Conservation (phyloP, 257 asterid species). For the Coffea canephora region DNA sequence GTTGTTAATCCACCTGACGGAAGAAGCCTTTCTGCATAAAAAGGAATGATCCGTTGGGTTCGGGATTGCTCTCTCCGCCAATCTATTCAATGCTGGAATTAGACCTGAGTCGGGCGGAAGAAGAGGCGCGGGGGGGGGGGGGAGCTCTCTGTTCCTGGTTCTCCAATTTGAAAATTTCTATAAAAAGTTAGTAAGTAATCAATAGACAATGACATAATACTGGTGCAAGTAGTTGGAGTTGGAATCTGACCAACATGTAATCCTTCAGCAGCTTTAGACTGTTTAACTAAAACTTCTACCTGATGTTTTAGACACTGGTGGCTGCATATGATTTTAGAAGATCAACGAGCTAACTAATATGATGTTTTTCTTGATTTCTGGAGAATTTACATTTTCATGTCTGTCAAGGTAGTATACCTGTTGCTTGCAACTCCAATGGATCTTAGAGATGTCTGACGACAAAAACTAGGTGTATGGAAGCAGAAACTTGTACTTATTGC, state of each 20-base stretch:
- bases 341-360: background rate
- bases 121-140: too few species aligned
- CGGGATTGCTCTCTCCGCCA: too few species aligned
- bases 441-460: background rate
- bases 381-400: background rate
- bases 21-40: background rate
- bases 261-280: background rate
- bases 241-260: background rate
- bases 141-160: too few species aligned
- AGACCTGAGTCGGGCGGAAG: too few species aligned
- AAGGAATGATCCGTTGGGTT: too few species aligned
- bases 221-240: background rate
- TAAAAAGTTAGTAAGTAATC: background rate
- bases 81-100: too few species aligned
- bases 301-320: background rate
- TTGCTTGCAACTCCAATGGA: background rate
- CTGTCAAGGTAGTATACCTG: background rate
- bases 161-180: too few species aligned
- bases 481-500: background rate
- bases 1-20: too few species aligned
- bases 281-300: background rate
- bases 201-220: background rate
- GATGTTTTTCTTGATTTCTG: background rate
- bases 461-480: background rate
- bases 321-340: background rate